phyloP scores from a whole-genome alignment of 768 basidiomycete species.

The Suillus americanus region DNA sequence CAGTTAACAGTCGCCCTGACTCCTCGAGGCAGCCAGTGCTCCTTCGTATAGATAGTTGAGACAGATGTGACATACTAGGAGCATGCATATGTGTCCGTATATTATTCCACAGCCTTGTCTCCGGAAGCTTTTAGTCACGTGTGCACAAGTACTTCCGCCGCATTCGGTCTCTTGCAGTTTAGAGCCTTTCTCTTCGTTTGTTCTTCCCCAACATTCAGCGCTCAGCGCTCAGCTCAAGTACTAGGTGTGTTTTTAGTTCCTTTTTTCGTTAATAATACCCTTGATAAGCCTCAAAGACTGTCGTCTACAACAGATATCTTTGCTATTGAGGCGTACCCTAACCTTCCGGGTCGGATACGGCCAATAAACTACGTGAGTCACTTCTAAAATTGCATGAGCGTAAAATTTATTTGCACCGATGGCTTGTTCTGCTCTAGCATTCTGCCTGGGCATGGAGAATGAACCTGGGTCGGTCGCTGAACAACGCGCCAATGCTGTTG shows the following conservation, averaged over 20 bases:
- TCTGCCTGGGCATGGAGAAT: conserved; percentile 28
- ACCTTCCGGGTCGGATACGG: conserved; percentile 12
- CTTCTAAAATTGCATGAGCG: neutral
- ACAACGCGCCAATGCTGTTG: conserved; percentile 85
- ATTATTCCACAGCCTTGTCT: conserved; percentile 8
- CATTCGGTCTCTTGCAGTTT: conserved; percentile 15
- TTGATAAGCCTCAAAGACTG: neutral
- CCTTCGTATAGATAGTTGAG: neutral
- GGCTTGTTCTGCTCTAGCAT: conserved; percentile 5
- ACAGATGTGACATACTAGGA: neutral
- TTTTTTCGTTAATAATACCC: neutral
- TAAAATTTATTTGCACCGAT: neutral
- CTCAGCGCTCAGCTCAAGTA: neutral
- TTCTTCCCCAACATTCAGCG: conserved; percentile 5
- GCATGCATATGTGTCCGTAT: conserved; percentile 24
- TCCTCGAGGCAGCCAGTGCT: conserved; percentile 24
- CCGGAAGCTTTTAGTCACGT: conserved; percentile 14
- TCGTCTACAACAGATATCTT: conserved; percentile 1
- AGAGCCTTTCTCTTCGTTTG: conserved; percentile 17
- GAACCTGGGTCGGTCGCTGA: conserved; percentile 55
- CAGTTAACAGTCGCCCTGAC: conserved; percentile 8
- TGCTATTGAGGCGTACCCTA: conserved; percentile 9
- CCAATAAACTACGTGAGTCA: conserved; percentile 9
- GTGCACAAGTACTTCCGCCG: conserved; percentile 11
- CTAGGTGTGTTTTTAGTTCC: conserved; percentile 6